Evolutionary conservation across 257 asterid species (phyloP).

Genomic region (Solanum bulbocastanum): DNA sequence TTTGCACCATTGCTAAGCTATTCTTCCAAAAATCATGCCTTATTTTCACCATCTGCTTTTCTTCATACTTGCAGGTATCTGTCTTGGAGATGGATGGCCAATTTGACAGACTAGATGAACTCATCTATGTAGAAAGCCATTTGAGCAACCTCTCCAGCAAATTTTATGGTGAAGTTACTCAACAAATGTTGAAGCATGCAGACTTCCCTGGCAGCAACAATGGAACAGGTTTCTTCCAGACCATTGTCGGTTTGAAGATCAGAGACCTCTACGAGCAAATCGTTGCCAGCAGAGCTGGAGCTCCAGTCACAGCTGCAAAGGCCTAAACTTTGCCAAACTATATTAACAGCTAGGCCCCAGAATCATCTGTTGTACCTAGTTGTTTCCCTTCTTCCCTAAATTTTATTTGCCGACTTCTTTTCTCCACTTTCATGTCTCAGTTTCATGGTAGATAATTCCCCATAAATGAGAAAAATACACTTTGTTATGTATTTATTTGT

Average conservation of each 20-base stretch:
- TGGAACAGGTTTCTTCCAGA: conserved; percentile 96
- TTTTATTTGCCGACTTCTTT: conserved; percentile 11
- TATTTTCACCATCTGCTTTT: background rate
- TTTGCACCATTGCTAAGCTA: background rate
- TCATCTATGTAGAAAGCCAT: conserved; percentile 90
- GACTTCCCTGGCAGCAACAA: conserved; percentile 98
- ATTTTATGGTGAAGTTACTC: conserved; percentile 97
- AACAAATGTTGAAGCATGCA: conserved; percentile 89
- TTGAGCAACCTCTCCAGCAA: conserved; percentile 86
- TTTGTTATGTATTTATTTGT: conserved; percentile 27
- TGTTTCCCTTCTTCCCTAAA: background rate
- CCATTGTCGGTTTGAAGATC: conserved; percentile 79
- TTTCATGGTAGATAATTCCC: conserved; percentile 15
- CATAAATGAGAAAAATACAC: conserved; percentile 12
- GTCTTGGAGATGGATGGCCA: conserved; percentile 98
- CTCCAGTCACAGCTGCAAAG: conserved; percentile 53
- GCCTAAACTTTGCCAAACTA: conserved; percentile 30
- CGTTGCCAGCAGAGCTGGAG: conserved; percentile 37
- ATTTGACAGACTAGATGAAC: conserved; percentile 91
- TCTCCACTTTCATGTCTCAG: conserved; percentile 18
- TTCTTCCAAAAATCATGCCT: background rate
- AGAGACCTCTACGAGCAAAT: conserved; percentile 92
- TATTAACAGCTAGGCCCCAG: background rate
- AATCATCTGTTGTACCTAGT: background rate
- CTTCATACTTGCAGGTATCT: conserved; percentile 46